phyloP scores from a whole-genome alignment of 2,329 filamentous ascomycete genomes.

The Penicillium sp. region DNA sequence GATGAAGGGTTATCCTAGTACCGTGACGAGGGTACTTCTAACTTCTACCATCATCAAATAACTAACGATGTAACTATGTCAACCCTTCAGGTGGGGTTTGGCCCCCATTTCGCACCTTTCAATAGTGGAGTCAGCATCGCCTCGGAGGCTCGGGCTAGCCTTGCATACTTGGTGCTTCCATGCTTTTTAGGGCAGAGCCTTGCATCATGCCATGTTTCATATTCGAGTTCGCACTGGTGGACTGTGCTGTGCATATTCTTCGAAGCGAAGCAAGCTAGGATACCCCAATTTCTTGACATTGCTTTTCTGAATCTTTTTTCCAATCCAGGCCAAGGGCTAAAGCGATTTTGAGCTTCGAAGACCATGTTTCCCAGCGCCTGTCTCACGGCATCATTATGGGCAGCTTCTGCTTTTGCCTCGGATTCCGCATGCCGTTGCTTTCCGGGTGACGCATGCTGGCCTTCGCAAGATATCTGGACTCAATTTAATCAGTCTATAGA shows the following conservation, averaged over 20 bases:
- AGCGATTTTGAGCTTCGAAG: neutral
- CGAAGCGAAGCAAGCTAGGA: neutral
- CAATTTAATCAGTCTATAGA: conserved; percentile 57
- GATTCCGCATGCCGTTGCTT: conserved; percentile 50
- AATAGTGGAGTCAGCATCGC: neutral
- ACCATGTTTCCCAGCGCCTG: neutral
- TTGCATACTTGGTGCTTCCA: neutral
- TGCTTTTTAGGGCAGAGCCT: neutral
- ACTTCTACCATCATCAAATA: too few species aligned
- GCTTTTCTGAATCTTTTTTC: neutral
- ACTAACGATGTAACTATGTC: conserved; percentile 36
- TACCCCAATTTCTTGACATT: too few species aligned
- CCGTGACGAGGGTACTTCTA: too few species aligned
- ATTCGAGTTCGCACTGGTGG: neutral
- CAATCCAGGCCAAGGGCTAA: neutral
- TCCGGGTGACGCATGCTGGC: conserved; percentile 62
- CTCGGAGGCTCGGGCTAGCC: neutral
- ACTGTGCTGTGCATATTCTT: neutral
- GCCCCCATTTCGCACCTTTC: neutral
- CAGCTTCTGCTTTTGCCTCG: neutral
- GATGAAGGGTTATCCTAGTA: too few species aligned
- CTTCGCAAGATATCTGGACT: conserved; percentile 51
- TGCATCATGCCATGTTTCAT: neutral
- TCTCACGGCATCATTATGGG: conserved; percentile 4
- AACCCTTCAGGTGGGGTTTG: too few species aligned